Percentiles rank a stretch among this genome's conserved stretches.
These are phyloP conservation scores for Gentiana dahurica DNA, from an alignment of 257 asterid species.

Conservation along the genomic window DNA sequence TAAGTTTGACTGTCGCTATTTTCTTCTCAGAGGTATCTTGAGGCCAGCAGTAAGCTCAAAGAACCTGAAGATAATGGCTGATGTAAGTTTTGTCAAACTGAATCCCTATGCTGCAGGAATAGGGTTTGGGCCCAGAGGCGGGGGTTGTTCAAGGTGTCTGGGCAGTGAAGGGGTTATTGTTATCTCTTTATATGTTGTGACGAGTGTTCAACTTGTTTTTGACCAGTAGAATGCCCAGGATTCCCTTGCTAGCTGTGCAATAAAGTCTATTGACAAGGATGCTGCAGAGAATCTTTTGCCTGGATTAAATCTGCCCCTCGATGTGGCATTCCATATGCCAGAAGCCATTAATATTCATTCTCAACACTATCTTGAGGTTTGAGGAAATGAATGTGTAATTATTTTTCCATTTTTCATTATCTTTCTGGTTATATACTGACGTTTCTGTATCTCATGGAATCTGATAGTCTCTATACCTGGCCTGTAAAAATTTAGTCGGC, in stretches of 20 bases:
- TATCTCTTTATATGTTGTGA: constrained; percentile 20
- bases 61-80: constrained; percentile 46
- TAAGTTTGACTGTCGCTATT: too few species aligned
- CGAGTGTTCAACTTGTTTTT: constrained; percentile 25
- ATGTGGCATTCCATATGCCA: constrained; percentile 84
- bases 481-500: constrained; percentile 51
- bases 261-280: constrained; percentile 53
- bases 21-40: constrained; percentile 65
- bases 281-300: constrained; percentile 69
- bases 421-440: constrained; percentile 8
- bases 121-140: background rate
- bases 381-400: constrained; percentile 6
- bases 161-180: background rate
- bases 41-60: constrained; percentile 71
- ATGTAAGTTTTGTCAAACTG: constrained; percentile 42
- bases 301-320: constrained; percentile 39
- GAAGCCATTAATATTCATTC: constrained; percentile 72
- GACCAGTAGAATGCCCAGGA: constrained; percentile 77
- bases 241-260: constrained; percentile 68
- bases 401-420: background rate
- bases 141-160: too few species aligned
- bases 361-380: constrained; percentile 77
- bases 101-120: background rate
- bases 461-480: constrained; percentile 69
- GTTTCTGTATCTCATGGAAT: constrained; percentile 5